Evolutionary conservation across 2,329 filamentous ascomycete genomes (phyloP).

Genomic region (Colletotrichum sp.): DNA sequence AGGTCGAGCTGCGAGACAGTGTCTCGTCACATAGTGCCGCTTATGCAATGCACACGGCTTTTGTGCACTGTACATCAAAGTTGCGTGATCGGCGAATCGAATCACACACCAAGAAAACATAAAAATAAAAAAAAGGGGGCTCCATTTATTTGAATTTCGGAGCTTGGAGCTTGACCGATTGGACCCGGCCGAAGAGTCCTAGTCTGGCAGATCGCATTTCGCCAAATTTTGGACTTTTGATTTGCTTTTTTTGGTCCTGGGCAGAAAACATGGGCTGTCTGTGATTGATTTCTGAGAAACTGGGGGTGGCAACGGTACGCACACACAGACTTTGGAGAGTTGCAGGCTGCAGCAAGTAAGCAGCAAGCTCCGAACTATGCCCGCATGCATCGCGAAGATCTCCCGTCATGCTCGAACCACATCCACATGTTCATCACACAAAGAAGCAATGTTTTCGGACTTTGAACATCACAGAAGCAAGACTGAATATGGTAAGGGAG

Average conservation of each 20-base stretch:
- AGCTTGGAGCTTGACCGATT: not conserved
- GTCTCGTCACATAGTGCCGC: constrained; percentile 17
- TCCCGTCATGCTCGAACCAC: not conserved
- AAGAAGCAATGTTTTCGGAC: not conserved
- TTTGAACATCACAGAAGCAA: not conserved
- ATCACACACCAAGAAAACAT: not conserved
- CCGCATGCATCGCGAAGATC: constrained; percentile 1
- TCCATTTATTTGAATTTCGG: not conserved
- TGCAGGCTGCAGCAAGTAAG: not conserved
- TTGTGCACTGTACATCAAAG: not conserved
- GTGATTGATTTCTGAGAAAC: not conserved
- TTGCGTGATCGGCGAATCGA: not conserved
- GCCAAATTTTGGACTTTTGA: not conserved
- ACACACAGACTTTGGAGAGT: not conserved
- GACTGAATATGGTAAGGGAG: not conserved
- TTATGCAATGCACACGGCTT: not conserved
- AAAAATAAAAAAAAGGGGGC: not conserved
- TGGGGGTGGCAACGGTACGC: not conserved
- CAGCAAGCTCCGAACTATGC: not conserved
- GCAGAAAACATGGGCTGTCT: not conserved
- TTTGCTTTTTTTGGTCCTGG: not conserved
- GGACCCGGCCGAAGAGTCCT: not conserved
- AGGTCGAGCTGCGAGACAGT: not conserved
- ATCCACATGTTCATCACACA: not conserved
- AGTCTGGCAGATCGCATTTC: not conserved